Conservation (phyloP, 202 grass and related monocot genomes). For the Zizania palustris region DNA sequence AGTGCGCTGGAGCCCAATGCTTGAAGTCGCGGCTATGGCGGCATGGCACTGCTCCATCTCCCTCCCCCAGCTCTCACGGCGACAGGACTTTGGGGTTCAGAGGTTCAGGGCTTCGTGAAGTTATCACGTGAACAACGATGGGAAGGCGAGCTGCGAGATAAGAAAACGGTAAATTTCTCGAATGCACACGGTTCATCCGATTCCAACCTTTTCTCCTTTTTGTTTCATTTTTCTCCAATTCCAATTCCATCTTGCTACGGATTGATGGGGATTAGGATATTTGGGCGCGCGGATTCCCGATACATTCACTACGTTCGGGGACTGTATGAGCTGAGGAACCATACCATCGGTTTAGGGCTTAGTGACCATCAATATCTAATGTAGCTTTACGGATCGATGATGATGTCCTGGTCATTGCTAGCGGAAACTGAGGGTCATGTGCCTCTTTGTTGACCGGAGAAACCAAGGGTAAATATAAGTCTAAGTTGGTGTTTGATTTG, state of each 20-base stretch:
- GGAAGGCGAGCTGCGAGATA: too few relatives aligned
- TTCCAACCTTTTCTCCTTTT: neutral
- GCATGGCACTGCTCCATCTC: too few relatives aligned
- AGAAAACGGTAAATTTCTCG: too few relatives aligned
- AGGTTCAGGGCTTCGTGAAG: too few relatives aligned
- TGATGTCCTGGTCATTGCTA: neutral
- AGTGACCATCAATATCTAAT: slow-evolving; percentile 2
- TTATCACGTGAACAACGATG: too few relatives aligned
- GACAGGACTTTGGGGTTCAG: too few relatives aligned
- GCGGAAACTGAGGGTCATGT: too few relatives aligned
- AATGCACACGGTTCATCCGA: neutral
- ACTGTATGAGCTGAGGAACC: neutral
- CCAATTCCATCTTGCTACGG: neutral
- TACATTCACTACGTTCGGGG: neutral
- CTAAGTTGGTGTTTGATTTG: slow-evolving; percentile 13
- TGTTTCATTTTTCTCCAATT: neutral
- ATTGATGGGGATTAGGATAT: neutral
- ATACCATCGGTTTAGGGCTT: slow-evolving; percentile 11
- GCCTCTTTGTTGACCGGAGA: too few relatives aligned
- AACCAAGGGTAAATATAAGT: too few relatives aligned
- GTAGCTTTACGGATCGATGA: neutral
- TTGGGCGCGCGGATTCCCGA: neutral
- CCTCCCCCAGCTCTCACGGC: too few relatives aligned
- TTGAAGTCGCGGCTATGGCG: too few relatives aligned
- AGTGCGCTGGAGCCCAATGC: too few relatives aligned